Evolutionary conservation across 495 filamentous ascomycete genomes (phyloP), one percentile per base, ranked within the genome.

Genomic region (Annulohypoxylon maeteangense): DNA sequence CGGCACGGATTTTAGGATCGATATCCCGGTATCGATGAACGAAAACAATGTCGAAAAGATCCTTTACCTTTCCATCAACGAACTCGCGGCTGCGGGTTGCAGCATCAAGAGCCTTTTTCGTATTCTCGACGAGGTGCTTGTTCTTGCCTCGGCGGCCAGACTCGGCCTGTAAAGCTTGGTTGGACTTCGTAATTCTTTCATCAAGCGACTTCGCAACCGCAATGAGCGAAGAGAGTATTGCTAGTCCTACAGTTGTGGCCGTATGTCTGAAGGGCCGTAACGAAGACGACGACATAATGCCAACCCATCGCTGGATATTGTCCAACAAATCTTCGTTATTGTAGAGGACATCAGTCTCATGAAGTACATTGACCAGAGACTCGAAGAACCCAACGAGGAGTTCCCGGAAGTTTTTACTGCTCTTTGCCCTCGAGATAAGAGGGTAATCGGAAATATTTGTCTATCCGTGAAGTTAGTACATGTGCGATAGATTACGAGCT

Each of bases 1-100:
- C 93, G 1, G 88, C 86, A 36, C 95, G 88, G 57, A 99, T 97
- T 66, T 84, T 91, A 1, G 92, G 87, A 78, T 99, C 95, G 20
- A 98, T 87, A 70, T 99, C 95, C 34, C 95, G 92, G 78, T 98
- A 98, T 25, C 95, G 91, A 78, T 98, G 94, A 29, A 97, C 89
- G 71, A 95, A 99, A 27, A 98, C 89, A 12, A 92, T 90, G 62
- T 97, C 91, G 68, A 98, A 94, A 58, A 92, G 89, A 72, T 95
- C 91, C 65, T 90, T 90, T 48, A 97, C 87, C 57, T 88, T 85
- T 1, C 82, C 84, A 69, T 94, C 87, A 51, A 93, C 82, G 2
- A 83, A 80, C 31, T 90, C 85, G 16, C 89, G 84, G 67, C 88
- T 90, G 59, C 87, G 75, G 58, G 91, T 88, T 16, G 87, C 87